Conservation (phyloP, 257 asterid genomes). For the Nicotiana benthamiana region DNA sequence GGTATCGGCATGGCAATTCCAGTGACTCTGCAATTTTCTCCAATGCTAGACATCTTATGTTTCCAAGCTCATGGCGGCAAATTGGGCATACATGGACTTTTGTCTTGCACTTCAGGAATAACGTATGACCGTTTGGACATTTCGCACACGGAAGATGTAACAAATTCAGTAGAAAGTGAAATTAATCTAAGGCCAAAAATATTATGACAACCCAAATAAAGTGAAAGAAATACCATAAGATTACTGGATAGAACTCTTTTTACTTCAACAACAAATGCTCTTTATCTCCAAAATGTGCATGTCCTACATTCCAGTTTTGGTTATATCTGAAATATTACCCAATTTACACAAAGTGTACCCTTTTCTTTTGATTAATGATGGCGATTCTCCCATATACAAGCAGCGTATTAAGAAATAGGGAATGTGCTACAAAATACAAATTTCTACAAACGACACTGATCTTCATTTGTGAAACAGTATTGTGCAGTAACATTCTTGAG, state of each 20-base stretch:
- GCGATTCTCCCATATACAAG: neutral
- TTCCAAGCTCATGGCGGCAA: constrained; percentile 40
- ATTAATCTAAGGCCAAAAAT: neutral
- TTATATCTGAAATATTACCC: neutral
- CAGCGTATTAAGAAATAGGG: neutral
- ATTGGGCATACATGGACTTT: constrained; percentile 29
- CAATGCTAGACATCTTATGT: constrained; percentile 39
- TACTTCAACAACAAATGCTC: neutral
- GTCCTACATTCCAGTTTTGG: neutral
- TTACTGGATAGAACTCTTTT: neutral
- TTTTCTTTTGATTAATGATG: neutral
- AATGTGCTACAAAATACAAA: neutral
- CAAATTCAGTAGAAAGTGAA: neutral
- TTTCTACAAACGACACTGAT: neutral
- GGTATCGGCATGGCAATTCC: constrained; percentile 32
- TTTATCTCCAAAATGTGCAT: neutral
- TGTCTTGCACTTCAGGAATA: constrained; percentile 26
- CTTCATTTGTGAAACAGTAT: neutral
- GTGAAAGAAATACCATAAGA: neutral
- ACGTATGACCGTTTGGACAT: constrained; percentile 36
- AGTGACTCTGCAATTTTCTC: constrained; percentile 38
- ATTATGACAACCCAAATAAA: neutral
- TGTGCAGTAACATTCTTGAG: too few species aligned
- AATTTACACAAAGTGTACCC: neutral
- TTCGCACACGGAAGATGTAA: constrained; percentile 4